These are phyloP conservation scores for Mycena alexandri DNA, from an alignment of 768 basidiomycete genomes.

Conservation along the genomic window DNA sequence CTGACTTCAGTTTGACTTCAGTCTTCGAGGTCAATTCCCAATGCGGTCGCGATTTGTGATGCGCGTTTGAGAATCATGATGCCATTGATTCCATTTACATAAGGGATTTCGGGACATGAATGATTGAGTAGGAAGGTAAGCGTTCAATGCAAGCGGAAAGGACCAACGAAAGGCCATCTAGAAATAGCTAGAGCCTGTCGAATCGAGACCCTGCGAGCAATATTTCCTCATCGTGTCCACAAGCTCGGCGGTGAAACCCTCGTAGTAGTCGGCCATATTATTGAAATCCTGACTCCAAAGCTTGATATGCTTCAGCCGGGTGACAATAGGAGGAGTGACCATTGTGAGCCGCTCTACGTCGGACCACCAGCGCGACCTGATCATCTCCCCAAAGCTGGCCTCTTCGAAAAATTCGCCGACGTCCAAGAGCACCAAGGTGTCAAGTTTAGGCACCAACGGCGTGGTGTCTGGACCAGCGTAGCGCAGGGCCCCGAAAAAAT, in stretches of 20 bases:
- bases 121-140: no score
- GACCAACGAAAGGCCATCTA: no score
- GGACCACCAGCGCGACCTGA: conserved; percentile 7
- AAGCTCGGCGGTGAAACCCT: neutral
- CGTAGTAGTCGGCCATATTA: neutral
- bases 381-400: neutral
- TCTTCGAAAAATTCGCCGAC: neutral
- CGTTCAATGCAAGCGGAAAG: no score
- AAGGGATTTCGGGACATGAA: no score
- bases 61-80: no score
- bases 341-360: neutral
- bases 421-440: neutral
- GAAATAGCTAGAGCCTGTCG: neutral
- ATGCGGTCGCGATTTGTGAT: no score
- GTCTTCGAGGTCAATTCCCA: no score
- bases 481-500: conserved; percentile 5
- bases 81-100: no score
- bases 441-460: neutral
- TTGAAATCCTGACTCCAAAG: neutral
- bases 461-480: neutral
- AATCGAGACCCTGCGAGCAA: neutral
- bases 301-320: neutral
- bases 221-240: neutral
- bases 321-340: neutral
- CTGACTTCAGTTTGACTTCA: no score